Base-by-base conservation (phyloP, 352 stramenopile genomes). In the Globisporangium apiculatum region DNA sequence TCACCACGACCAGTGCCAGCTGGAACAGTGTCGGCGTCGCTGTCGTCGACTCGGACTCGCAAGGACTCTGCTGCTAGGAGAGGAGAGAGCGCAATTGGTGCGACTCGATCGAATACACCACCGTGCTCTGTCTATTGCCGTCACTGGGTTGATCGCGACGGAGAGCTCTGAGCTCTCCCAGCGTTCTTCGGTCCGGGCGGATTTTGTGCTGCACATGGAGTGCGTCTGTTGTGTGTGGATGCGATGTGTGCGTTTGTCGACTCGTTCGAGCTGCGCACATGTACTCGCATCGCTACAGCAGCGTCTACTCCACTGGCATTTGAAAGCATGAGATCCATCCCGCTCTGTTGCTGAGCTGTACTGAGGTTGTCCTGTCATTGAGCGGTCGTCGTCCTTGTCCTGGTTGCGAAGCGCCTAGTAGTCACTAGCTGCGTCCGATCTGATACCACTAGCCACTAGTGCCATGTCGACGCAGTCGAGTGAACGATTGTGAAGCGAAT, bases 171-270 rank as follows among this genome's bases (percentile, higher is more conserved):
- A 10, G 14, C 45, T 45, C 66, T 51, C 67, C 73, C 69, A 86
- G 79, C 75, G 68, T 84, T 95, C 85, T 95, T 95, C 85, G 88
- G 85, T 95, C 85, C 85, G 85, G 85, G 85, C 85, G 85, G 83
- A 75, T 91, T 93, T 91, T 87, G 73, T 91, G 81, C 80, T 76
- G 54, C 60, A 47, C 14, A 47, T n/a, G 11, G 45, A 14, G n/a
- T 24, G 46, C 42, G 40, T 6, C 53, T 62, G 62, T 67, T 64
- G 53, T 62, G 24, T 51, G 48, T 60, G 47, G 65, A 67, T 36
- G 51, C 7, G 38, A 17, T 37, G 7, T 49, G 35, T 38, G 46
- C 12, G 36, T 9, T 55, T 37, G 41, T 8, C 3, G 24, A 7
- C 2, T 58, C 6, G 53, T 17, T 43, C 40, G 11, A 8, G 14